Percentiles rank a stretch among this genome's conserved stretches.
phyloP scores from a whole-genome alignment of 1,284 basidiomycete species.

The Dichomitus squalens region DNA sequence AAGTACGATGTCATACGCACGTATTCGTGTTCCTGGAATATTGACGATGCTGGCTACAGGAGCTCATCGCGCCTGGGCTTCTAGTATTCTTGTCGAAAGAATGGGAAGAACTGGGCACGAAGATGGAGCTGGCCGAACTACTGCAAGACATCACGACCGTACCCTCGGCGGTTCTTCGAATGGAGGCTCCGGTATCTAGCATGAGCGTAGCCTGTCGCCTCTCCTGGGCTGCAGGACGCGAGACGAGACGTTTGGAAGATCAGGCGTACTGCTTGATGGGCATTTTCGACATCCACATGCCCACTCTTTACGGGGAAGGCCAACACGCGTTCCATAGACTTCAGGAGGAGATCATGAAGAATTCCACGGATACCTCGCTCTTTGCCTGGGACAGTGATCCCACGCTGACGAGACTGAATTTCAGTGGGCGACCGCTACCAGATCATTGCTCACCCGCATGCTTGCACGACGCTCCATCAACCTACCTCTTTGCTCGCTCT shows the following conservation, averaged over 20 bases:
- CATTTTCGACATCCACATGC: slow-evolving; percentile 4
- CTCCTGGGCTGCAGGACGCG: neutral
- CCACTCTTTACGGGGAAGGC: neutral
- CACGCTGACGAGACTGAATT: too few species aligned
- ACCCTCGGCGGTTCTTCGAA: neutral
- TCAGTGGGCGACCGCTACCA: too few species aligned
- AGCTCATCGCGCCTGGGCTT: neutral
- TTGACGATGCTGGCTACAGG: too few species aligned
- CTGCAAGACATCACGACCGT: neutral
- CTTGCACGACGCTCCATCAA: too few species aligned
- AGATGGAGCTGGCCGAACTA: neutral
- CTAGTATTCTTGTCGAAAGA: neutral
- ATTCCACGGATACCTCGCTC: neutral
- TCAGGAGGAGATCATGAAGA: slow-evolving; percentile 1
- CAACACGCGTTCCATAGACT: neutral
- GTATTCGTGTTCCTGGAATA: too few species aligned
- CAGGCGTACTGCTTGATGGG: slow-evolving; percentile 3
- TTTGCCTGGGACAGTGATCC: neutral
- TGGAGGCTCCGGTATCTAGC: neutral
- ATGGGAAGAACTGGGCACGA: neutral
- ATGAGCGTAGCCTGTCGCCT: neutral
- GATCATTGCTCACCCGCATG: too few species aligned
- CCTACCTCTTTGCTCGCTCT: too few species aligned
- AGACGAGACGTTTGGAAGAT: neutral
- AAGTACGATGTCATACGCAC: too few species aligned